Evolutionary conservation across 768 basidiomycete genomes (phyloP).

Genomic region (Collybiopsis luxurians): DNA sequence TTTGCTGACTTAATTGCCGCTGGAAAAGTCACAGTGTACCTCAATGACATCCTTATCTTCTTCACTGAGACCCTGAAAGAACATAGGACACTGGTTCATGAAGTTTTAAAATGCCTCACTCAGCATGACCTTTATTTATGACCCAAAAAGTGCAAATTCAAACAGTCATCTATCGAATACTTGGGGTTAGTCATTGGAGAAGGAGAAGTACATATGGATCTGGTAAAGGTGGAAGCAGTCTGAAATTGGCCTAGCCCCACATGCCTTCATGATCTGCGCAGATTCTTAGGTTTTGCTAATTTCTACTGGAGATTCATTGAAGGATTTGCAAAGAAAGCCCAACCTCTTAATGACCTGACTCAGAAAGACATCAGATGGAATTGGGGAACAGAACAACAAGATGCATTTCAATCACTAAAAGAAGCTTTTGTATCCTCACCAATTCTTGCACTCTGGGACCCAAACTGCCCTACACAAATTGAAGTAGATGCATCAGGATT

Average conservation of each 20-base stretch:
- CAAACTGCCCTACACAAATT: slow-evolving; percentile 14
- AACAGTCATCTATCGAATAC: slow-evolving; percentile 10
- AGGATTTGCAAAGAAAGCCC: slow-evolving; percentile 28
- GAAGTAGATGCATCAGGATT: slow-evolving; percentile 30
- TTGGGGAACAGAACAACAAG: slow-evolving; percentile 13
- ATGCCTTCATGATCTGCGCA: slow-evolving; percentile 29
- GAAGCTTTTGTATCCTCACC: slow-evolving; percentile 24
- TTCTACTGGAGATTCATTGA: slow-evolving; percentile 43
- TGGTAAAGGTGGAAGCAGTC: slow-evolving; percentile 34
- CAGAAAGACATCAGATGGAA: slow-evolving; percentile 19
- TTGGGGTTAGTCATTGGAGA: slow-evolving; percentile 13
- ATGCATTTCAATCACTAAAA: slow-evolving; percentile 28
- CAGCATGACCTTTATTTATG: slow-evolving; percentile 20
- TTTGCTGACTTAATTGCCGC: slow-evolving; percentile 21
- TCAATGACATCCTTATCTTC: slow-evolving; percentile 30
- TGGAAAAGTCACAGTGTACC: slow-evolving; percentile 26
- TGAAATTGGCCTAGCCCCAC: slow-evolving; percentile 34
- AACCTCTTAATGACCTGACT: slow-evolving; percentile 26
- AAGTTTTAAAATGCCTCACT: slow-evolving; percentile 16
- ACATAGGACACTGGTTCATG: slow-evolving; percentile 8
- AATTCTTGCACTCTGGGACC: slow-evolving; percentile 16
- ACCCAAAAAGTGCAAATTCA: slow-evolving; percentile 25
- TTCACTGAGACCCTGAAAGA: slow-evolving; percentile 2
- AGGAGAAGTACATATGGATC: slow-evolving; percentile 27
- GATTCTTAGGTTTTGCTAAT: slow-evolving; percentile 43